These are phyloP conservation scores for Hypericum androsaemum DNA, from an alignment of 345 rosid genomes.

Conservation along the genomic window DNA sequence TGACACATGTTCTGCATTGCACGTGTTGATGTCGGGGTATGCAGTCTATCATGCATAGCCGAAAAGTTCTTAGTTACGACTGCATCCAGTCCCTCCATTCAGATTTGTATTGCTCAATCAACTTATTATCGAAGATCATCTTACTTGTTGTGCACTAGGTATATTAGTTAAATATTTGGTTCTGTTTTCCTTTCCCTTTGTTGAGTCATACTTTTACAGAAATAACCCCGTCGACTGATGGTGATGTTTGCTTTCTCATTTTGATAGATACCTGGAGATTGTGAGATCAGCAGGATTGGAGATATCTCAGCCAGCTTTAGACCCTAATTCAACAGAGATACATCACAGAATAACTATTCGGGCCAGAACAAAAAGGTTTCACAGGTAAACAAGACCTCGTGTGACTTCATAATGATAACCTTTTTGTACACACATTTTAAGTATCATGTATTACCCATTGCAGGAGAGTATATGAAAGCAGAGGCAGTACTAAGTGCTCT, in stretches of 20 bases:
- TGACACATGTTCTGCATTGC: no score
- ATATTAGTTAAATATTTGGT: no score
- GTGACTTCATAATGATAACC: constrained; percentile 3
- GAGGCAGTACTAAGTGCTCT: constrained; percentile 83
- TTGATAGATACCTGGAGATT: constrained; percentile 58
- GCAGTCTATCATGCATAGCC: no score
- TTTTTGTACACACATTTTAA: background rate
- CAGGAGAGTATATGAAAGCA: constrained; percentile 77
- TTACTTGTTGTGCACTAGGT: no score
- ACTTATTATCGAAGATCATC: no score
- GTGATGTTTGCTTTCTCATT: constrained; percentile 1
- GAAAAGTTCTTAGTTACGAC: no score
- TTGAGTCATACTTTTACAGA: background rate
- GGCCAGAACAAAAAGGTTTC: constrained; percentile 59
- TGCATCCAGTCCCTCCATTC: no score
- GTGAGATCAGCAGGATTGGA: constrained; percentile 72
- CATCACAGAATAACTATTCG: constrained; percentile 92
- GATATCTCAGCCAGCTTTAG: constrained; percentile 97
- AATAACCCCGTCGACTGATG: background rate
- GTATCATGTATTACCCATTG: constrained; percentile 13
- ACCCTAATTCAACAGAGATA: constrained; percentile 86
- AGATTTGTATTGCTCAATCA: no score
- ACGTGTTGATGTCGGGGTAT: no score
- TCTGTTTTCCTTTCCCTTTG: background rate
- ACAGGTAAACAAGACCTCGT: constrained; percentile 38